Evolutionary conservation across 2,329 filamentous ascomycete genomes (phyloP), one percentile per base, ranked within the genome.

Genomic region (Monilinia fructigena): DNA sequence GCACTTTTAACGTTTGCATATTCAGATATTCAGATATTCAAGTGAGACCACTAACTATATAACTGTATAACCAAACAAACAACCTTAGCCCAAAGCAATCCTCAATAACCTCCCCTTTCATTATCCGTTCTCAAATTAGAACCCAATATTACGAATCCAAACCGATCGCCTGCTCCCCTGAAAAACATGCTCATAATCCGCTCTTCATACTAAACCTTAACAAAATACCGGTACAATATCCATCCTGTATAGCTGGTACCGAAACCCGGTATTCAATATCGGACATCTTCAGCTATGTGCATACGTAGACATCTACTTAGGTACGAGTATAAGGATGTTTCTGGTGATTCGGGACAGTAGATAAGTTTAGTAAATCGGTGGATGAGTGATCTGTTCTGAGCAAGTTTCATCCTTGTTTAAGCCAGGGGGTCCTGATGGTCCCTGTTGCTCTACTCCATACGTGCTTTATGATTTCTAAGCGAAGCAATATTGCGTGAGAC

Each of bases 361-460:
- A 20, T 20, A 20, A 4, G 18, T 6, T 47, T 12, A 14, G 16
- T 45, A 2, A 14, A 45, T 18, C 7, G 40, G 4, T 50, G 16
- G n/a, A 38, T 52, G 16, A 35, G 35, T 38, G 47, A 60, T 60
- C 55, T 65, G 63, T 65, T 53, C 47, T 65, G 63, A 65, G 63
- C 63, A 65, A 53, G 63, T 65, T 65, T 65, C 47, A 60, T 60
- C 45, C 45, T 65, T 60, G 63, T 60, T 35, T 35, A 35, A 6
- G 31, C 31, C 31, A 35, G 31, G 31, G 31, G 31, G 31, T 28
- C 28, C 28, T 28, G 28, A 28, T 35, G 31, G 31, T 35, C 31
- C 31, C 7, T 35, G 31, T 35, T 35, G 31, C 31, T 35, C 31
- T 35, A 6, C 23, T 23, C 23, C 23, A 23, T 23, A 23, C 31